phyloP scores from a whole-genome alignment of 176 grass and related monocot genomes.

The Triticum urartu region DNA sequence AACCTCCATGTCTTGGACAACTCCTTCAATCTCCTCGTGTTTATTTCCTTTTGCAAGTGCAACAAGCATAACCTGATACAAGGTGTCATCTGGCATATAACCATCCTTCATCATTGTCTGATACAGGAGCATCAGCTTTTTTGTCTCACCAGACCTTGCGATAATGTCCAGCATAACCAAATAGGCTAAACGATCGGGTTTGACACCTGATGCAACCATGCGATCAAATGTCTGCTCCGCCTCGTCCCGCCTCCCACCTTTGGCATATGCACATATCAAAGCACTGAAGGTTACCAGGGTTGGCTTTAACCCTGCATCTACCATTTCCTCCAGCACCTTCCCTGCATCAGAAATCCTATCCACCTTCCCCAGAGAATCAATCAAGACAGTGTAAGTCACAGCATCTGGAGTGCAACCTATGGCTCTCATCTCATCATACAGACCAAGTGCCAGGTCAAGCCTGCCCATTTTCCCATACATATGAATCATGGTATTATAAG shows the following conservation, averaged over 20 bases:
- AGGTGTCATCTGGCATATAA: constrained; percentile 48
- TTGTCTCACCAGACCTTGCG: constrained; percentile 62
- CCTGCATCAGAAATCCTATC: constrained; percentile 81
- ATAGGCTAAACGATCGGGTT: constrained; percentile 80
- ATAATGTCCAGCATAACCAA: constrained; percentile 84
- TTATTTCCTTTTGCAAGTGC: constrained; percentile 50
- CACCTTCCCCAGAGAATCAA: constrained; percentile 89
- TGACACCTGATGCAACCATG: constrained; percentile 70
- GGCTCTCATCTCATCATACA: constrained; percentile 86
- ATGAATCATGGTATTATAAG: constrained; percentile 92
- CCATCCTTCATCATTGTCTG: constrained; percentile 64
- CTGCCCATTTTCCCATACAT: constrained; percentile 87
- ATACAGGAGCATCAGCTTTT: constrained; percentile 71
- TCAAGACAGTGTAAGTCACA: constrained; percentile 80
- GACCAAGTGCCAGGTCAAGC: constrained; percentile 61
- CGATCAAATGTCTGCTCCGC: constrained; percentile 62
- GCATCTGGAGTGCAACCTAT: constrained; percentile 73
- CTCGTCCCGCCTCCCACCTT: constrained; percentile 65
- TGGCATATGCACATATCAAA: constrained; percentile 87
- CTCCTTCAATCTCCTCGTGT: constrained; percentile 49
- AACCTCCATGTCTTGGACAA: constrained; percentile 73
- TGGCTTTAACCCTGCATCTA: constrained; percentile 71
- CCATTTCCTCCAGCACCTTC: constrained; percentile 70
- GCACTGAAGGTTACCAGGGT: constrained; percentile 77
- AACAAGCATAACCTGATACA: constrained; percentile 64